These are phyloP conservation scores for Nicotiana rustica DNA, from an alignment of 305 asterid genomes.

Conservation along the genomic window DNA sequence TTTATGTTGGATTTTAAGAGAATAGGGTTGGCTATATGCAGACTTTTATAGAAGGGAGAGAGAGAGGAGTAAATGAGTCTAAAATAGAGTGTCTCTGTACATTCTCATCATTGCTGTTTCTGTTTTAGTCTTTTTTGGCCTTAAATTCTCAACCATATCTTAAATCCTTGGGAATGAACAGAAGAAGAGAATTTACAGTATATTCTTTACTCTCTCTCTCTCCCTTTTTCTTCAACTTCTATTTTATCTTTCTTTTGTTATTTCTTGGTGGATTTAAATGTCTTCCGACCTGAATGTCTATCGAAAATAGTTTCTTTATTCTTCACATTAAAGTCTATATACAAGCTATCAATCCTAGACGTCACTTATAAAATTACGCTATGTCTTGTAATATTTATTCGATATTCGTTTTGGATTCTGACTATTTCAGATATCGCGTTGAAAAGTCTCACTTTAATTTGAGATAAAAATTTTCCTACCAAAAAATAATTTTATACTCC, in stretches of 20 bases:
- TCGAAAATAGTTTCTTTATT: too few relatives aligned
- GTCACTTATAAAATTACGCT: too few relatives aligned
- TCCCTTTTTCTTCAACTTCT: constrained; percentile 27
- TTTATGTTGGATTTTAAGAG: background rate
- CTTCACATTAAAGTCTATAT: too few relatives aligned
- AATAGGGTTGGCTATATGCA: constrained; percentile 17
- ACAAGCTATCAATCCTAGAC: too few relatives aligned
- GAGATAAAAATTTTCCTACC: too few relatives aligned
- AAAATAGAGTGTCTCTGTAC: constrained; percentile 29
- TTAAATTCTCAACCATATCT: constrained; percentile 41
- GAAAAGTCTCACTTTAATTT: too few relatives aligned
- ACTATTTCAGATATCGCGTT: too few relatives aligned
- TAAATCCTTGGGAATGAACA: constrained; percentile 23
- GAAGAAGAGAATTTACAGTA: constrained; percentile 35
- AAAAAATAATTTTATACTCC: too few relatives aligned
- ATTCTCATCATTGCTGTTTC: constrained; percentile 49
- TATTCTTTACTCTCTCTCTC: constrained; percentile 15
- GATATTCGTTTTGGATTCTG: too few relatives aligned
- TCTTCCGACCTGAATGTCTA: too few relatives aligned
- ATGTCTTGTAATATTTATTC: fast-evolving
- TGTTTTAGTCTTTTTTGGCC: constrained; percentile 35
- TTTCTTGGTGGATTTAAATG: too few relatives aligned
- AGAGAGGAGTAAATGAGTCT: background rate
- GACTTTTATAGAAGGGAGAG: constrained; percentile 16
- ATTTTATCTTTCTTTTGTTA: background rate